Evolutionary conservation across 2,329 filamentous ascomycete genomes (phyloP), one percentile per base, ranked within the genome.

Genomic region (Botrytis medusae): DNA sequence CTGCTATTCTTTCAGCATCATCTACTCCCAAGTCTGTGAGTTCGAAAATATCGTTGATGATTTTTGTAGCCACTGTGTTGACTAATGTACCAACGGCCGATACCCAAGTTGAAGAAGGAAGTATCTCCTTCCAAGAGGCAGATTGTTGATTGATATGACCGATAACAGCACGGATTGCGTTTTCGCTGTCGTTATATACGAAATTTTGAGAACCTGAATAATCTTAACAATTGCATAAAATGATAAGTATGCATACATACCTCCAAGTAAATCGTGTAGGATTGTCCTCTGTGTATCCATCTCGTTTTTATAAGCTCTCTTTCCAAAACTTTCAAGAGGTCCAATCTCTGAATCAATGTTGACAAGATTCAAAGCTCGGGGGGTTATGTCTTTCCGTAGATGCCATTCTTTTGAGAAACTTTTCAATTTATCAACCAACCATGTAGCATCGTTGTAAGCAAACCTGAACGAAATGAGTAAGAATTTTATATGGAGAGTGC

Each of bases 391-490:
- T 9, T 84, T 82, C 2, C 88, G 85, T 32, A 82, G 78, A 76
- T 87, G 87, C 89, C 89, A 91, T 1, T 81, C 77, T 2, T 81
- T 78, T 0, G 84, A 81, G 72, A 89, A 85, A 2, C 85, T 84
- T 4, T 83, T 81, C 10, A 92, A 82, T 69, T 84, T 84, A 77
- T 91, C 88, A 1, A 89, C 86, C 12, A 92, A 82, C 79, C 91
- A 91, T 76, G 86, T 87, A 54, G 89, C 86, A 78, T 92, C 90
- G 74, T 92, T 92, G 78, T 92, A 92, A 8, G 92, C 83, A 75
- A 86, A 90, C 87, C 88, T 90, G 29, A 9, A 40, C 57, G 22
- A 25, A n/a, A 10, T 34, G 14, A 60, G 14, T 18, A 73, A 57
- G 76, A 64, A 57, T 72, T 48, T 16, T n/a, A 42, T 22, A 25